A percentile compares a stretch with the other conserved stretches of the same genome.
Conservation (phyloP, 179 eudicot genomes). For the Patellifolia procumbens region DNA sequence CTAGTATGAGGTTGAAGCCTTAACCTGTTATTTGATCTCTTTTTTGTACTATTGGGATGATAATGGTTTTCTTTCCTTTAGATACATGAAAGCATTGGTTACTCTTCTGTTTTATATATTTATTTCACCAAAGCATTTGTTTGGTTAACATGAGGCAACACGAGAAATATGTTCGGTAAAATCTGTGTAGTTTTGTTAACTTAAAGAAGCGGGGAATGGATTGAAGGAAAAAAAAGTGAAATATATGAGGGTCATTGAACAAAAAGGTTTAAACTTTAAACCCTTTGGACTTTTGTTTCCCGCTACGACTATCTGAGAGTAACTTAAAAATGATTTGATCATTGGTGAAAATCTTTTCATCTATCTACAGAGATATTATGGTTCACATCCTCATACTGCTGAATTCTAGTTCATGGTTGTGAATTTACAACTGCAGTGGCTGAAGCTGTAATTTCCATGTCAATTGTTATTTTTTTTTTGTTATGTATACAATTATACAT, state of each 20-base stretch:
- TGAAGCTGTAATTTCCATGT: neutral
- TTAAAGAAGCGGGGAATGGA: neutral
- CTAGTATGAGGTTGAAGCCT: neutral
- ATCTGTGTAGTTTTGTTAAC: neutral
- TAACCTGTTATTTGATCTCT: neutral
- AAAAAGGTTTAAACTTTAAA: neutral
- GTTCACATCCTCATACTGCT: neutral
- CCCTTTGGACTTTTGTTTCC: conserved; percentile 2
- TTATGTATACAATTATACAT: neutral
- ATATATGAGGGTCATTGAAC: too few species aligned
- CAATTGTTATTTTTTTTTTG: neutral
- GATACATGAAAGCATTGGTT: neutral
- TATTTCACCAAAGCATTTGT: neutral
- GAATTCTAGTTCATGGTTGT: neutral
- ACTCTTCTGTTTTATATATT: neutral
- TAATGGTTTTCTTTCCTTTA: neutral
- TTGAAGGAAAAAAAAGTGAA: too few species aligned
- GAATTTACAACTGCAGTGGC: neutral
- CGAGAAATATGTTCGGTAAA: neutral
- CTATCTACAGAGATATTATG: neutral
- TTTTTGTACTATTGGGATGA: neutral
- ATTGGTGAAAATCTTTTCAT: neutral
- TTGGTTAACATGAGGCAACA: neutral
- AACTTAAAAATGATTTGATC: neutral
- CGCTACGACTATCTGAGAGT: too few species aligned